Percentiles rank a stretch among this genome's conserved stretches.
These are phyloP conservation scores for Diaporthe citriasiana DNA, from an alignment of 2,329 filamentous ascomycete species.

Conservation along the genomic window DNA sequence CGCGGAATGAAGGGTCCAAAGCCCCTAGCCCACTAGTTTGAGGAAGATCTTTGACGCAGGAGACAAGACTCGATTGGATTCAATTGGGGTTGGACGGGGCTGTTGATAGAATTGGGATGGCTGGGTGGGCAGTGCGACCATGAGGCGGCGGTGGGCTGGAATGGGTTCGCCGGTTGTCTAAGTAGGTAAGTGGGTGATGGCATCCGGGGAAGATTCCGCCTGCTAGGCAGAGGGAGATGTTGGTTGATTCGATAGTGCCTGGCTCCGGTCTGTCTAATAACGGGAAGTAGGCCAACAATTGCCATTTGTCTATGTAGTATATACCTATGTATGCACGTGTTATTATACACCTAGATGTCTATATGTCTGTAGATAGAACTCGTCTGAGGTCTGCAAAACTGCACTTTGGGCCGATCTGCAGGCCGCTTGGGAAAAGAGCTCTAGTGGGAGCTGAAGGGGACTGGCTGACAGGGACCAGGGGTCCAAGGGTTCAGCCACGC, in stretches of 20 bases:
- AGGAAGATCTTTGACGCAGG: neutral
- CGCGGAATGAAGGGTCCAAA: neutral
- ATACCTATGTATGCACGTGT: neutral
- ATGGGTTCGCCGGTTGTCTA: neutral
- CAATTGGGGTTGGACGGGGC: constrained; percentile 6
- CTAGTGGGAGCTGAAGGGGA: neutral
- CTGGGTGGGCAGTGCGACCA: constrained; percentile 12
- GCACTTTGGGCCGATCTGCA: constrained; percentile 31
- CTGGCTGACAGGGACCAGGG: constrained; percentile 13
- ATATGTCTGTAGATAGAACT: neutral
- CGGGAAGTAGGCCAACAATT: neutral
- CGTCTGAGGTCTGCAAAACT: neutral
- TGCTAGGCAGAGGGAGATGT: neutral
- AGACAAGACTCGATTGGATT: neutral
- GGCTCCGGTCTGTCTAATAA: neutral
- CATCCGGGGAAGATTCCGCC: neutral
- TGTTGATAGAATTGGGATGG: constrained; percentile 25
- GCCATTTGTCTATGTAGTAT: neutral
- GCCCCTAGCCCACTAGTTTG: neutral
- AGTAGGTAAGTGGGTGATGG: neutral
- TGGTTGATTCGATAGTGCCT: neutral
- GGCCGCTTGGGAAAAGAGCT: constrained; percentile 10
- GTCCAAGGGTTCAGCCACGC: neutral
- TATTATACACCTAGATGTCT: neutral
- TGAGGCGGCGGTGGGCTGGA: neutral